These are phyloP conservation scores for Ganoderma lingzhi DNA, from an alignment of 1,284 basidiomycete species.

Conservation along the genomic window DNA sequence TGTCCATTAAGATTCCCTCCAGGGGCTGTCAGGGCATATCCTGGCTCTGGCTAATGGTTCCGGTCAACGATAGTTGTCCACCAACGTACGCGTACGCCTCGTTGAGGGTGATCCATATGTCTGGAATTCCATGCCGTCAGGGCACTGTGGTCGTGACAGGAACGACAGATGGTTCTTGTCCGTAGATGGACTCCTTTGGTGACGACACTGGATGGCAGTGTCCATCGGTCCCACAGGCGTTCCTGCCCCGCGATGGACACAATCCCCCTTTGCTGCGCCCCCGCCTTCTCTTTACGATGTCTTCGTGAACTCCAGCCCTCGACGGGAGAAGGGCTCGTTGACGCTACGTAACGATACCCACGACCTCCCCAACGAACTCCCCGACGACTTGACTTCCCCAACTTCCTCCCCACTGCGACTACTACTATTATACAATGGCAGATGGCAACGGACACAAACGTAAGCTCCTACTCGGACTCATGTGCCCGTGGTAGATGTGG, in stretches of 20 bases:
- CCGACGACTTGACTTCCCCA: no score
- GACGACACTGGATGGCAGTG: conserved; percentile 1
- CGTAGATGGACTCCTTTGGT: not conserved
- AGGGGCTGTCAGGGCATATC: no score
- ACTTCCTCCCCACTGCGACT: not conserved
- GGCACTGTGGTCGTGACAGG: not conserved
- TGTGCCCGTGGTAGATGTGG: not conserved
- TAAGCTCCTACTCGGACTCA: not conserved
- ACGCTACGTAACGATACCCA: not conserved
- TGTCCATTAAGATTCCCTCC: not conserved
- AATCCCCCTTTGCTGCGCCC: not conserved
- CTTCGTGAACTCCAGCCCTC: conserved; percentile 7
- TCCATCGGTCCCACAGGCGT: not conserved
- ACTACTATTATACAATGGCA: not conserved
- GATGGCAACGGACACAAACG: not conserved
- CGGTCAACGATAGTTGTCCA: no score
- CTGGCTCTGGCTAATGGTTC: no score
- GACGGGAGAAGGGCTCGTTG: not conserved
- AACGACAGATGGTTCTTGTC: not conserved
- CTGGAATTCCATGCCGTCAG: no score
- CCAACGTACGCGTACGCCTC: no score
- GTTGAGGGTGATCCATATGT: no score
- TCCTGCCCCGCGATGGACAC: not conserved
- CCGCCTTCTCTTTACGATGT: not conserved
- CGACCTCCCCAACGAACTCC: not conserved